Conservation (phyloP, 2,329 filamentous ascomycete genomes). For the Pleurostoma richardsiae region DNA sequence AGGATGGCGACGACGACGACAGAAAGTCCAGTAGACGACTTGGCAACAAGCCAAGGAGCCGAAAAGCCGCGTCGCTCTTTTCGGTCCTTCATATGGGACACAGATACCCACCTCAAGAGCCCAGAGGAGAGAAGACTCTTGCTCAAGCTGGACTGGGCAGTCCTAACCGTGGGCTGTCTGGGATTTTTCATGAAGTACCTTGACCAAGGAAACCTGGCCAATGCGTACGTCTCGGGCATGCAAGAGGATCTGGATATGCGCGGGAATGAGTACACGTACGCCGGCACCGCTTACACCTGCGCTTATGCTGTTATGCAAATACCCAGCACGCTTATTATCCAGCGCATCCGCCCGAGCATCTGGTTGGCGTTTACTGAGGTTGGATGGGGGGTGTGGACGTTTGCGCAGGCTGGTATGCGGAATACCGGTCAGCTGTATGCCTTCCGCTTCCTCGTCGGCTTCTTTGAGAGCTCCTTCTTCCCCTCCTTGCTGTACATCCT, state of each 20-base stretch:
- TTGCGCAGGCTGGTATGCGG: conserved; percentile 17
- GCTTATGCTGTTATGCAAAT: conserved; percentile 23
- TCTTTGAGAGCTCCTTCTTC: conserved; percentile 23
- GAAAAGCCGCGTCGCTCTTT: background rate
- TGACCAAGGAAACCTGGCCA: conserved; percentile 17
- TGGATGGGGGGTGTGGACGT: conserved; percentile 21
- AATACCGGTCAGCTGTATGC: conserved; percentile 19
- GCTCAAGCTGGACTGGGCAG: conserved; percentile 17
- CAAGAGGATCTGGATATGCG: conserved; percentile 13
- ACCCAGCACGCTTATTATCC: conserved; percentile 21
- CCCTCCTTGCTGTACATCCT: conserved; percentile 22
- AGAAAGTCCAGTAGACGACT: too few species aligned
- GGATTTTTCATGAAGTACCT: conserved; percentile 19
- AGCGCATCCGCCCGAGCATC: conserved; percentile 20
- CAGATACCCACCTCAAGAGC: conserved; percentile 18
- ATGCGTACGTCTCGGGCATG: conserved; percentile 17
- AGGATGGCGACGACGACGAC: too few species aligned
- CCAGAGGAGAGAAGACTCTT: conserved; percentile 16
- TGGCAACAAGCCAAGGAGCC: too few species aligned
- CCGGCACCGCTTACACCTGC: conserved; percentile 13
- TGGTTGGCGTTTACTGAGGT: conserved; percentile 23
- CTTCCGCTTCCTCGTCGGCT: conserved; percentile 23
- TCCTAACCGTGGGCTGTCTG: conserved; percentile 13
- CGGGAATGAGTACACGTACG: conserved; percentile 17
- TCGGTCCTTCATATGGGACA: conserved; percentile 22